Evolutionary conservation across 176 grass and related monocot genomes (phyloP).

Genomic region (Ampelocalamus luodianensis): DNA sequence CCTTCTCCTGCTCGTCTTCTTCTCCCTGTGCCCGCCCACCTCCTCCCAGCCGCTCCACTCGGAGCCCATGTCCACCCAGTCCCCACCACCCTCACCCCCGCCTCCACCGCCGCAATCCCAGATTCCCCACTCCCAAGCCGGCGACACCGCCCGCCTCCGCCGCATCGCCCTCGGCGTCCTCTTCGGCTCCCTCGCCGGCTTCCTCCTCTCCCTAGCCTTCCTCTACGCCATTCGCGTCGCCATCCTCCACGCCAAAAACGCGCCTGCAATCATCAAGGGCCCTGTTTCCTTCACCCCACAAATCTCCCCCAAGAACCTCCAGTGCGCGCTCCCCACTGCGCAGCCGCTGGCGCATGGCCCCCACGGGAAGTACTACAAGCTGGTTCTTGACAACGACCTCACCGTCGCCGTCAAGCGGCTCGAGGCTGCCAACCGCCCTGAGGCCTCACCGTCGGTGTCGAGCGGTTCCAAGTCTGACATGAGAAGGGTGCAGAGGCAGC

Average conservation of each 20-base stretch:
- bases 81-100: slow-evolving; percentile 25
- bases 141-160: slow-evolving; percentile 54
- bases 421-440: slow-evolving; percentile 7
- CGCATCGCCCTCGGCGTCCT: slow-evolving; percentile 82
- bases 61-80: slow-evolving; percentile 56
- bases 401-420: slow-evolving; percentile 76
- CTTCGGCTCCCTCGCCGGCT: slow-evolving; percentile 84
- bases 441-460: slow-evolving; percentile 46
- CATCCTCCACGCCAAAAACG: slow-evolving; percentile 69
- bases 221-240: slow-evolving; percentile 73
- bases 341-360: slow-evolving; percentile 55
- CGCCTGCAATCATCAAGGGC: slow-evolving; percentile 69
- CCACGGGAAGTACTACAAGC: slow-evolving; percentile 70
- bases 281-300: slow-evolving; percentile 87
- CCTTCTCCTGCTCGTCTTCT: slow-evolving; percentile 38
- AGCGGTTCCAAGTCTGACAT: slow-evolving; percentile 72
- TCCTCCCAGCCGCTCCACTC: slow-evolving; percentile 66
- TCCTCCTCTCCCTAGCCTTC: slow-evolving; percentile 70
- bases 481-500: slow-evolving; percentile 81
- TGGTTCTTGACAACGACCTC: slow-evolving; percentile 70
- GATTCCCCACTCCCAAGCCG: slow-evolving; percentile 49
- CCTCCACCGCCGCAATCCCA: slow-evolving; percentile 40
- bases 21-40: slow-evolving; percentile 45
- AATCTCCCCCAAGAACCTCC: slow-evolving; percentile 77
- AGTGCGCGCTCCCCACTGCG: slow-evolving; percentile 57